A percentile compares a stretch with the other conserved stretches of the same genome.
Conservation (phyloP, 805 yeast species). For the Kuraishia ogatae region DNA sequence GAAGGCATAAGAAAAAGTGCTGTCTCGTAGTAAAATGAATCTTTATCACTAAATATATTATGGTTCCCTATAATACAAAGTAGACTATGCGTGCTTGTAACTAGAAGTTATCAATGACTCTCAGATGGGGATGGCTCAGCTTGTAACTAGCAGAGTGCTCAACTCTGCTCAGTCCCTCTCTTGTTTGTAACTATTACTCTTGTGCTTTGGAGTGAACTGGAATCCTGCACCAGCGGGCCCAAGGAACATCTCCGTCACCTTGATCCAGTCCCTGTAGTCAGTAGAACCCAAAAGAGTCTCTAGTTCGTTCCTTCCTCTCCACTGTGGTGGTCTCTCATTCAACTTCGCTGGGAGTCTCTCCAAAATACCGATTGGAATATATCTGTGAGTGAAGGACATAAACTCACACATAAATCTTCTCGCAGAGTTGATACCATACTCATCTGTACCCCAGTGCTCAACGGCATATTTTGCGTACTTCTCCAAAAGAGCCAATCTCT, state of each 20-base stretch:
- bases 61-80: no score
- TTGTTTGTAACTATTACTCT: constrained; percentile 70
- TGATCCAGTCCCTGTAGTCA: constrained; percentile 92
- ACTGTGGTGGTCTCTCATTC: constrained; percentile 89
- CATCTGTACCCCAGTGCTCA: constrained; percentile 98
- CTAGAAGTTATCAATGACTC: neutral
- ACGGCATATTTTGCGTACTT: constrained; percentile 73
- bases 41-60: no score
- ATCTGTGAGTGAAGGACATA: constrained; percentile 87
- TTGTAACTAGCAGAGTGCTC: neutral
- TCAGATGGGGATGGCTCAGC: no score
- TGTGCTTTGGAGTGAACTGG: constrained; percentile 86
- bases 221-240: constrained; percentile 77
- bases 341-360: constrained; percentile 82
- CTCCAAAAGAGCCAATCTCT: constrained; percentile 69
- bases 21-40: no score
- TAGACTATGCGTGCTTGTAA: no score
- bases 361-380: constrained; percentile 87
- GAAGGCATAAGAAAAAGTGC: no score
- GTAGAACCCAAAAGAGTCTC: constrained; percentile 83
- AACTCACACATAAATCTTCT: constrained; percentile 93
- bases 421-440: constrained; percentile 80
- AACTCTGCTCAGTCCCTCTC: neutral
- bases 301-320: constrained; percentile 88
- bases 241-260: constrained; percentile 87